Conservation (phyloP, 2,329 filamentous ascomycete genomes). For the Epicoccum nigrum region DNA sequence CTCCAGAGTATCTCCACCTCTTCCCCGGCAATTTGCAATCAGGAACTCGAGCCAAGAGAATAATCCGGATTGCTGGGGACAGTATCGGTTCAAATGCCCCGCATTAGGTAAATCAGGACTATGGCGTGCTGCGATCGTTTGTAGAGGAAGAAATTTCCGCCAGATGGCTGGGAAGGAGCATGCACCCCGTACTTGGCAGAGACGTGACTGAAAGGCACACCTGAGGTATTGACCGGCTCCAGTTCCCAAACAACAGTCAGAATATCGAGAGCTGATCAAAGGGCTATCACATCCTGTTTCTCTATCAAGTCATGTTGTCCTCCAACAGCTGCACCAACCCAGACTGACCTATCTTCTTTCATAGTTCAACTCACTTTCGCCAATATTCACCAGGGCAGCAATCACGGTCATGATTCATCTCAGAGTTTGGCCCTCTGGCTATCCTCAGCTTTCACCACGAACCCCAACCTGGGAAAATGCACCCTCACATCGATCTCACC, state of each 20-base stretch:
- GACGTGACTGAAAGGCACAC: neutral
- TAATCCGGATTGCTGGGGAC: conserved; percentile 1
- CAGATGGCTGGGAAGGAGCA: neutral
- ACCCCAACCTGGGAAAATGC: conserved; percentile 51
- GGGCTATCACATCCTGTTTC: no score
- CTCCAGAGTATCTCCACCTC: conserved; percentile 5
- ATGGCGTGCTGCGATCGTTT: neutral
- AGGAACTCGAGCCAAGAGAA: conserved; percentile 10
- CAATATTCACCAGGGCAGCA: no score
- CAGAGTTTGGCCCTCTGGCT: conserved; percentile 11
- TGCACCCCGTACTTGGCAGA: neutral
- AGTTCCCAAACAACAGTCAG: no score
- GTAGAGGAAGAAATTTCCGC: neutral
- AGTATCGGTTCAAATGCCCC: neutral
- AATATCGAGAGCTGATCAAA: no score
- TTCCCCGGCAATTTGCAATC: conserved; percentile 9
- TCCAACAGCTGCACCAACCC: no score
- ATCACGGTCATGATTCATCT: neutral
- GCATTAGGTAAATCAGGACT: neutral
- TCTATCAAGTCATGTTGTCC: no score
- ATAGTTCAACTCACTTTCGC: no score
- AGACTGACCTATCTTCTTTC: no score
- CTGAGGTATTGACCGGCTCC: no score
- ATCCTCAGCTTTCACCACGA: conserved; percentile 37
- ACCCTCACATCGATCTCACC: conserved; percentile 45